Base-by-base conservation (phyloP, 106 monocot species). In the Acanthochlamys bracteata region DNA sequence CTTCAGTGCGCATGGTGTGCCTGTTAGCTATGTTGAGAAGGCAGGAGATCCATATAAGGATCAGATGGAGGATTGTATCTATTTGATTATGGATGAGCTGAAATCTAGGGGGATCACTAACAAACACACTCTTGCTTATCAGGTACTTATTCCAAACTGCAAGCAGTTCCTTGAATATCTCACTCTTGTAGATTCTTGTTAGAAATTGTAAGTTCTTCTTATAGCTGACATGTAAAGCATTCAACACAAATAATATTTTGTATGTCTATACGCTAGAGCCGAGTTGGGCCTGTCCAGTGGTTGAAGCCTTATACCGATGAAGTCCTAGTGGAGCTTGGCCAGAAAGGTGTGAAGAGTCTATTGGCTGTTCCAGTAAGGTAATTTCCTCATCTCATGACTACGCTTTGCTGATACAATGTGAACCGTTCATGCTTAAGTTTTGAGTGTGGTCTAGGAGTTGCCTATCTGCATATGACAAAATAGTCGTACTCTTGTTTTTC, bases 1-100 rank as follows among this genome's bases (percentile, higher is more conserved):
- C 82, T 96, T 96, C 73, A 96, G 96, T 77, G 85, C 96, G 60
- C 96, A 96, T 79, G 96, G 96, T 53, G 96, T 96, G 27, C 96
- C 96, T 49, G 76, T 87, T 45, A 96, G 88, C 62, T 96, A 91
- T 79, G 96, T 96, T 49, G 79, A 83, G 69, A 62, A 90, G 45
- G 90, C 96, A 55, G 91, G 91, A 68, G 96, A 96, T 83, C 96
- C 90, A 22, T 96, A 96, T 62, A 82, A 72, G 79, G 90, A 88
- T 68, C 96, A 96, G 73, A 96, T 96, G 90, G 96, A 96, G 73
- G 88, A 96, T 4, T 96, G 96, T 67, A 75, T 96, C 16, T 25
- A 42, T 64, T 73, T 96, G 80, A 96, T 96, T 60, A 91, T 96
- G 87, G 47, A 71, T 46, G 90, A 96, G 70, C 67, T 96, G 57